A percentile compares a stretch with the other conserved stretches of the same genome.
Conservation (phyloP, 116 monocot genomes). For the Zostera marina region DNA sequence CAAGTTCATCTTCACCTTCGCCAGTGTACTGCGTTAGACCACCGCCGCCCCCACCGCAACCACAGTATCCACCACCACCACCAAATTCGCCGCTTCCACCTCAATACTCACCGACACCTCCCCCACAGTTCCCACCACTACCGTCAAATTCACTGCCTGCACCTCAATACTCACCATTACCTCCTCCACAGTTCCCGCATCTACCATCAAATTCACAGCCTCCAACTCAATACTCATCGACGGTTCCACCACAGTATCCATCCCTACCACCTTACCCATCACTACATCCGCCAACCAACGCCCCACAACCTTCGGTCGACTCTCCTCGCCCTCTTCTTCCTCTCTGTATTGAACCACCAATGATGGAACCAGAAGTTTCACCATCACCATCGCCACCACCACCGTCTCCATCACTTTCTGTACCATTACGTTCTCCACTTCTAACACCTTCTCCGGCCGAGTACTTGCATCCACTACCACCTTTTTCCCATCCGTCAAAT, state of each 20-base stretch:
- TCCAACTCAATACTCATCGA: too few species aligned
- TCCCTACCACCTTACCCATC: background rate
- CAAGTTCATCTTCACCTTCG: background rate
- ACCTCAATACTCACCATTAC: too few species aligned
- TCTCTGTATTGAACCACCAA: too few species aligned
- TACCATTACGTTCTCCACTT: slow-evolving; percentile 4
- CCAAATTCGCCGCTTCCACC: too few species aligned
- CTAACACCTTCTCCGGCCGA: background rate
- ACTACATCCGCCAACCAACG: background rate
- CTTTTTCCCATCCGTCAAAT: too few species aligned
- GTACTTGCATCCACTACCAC: slow-evolving; percentile 5
- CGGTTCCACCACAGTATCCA: slow-evolving; percentile 2
- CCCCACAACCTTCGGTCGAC: background rate
- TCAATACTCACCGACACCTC: too few species aligned
- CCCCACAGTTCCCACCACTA: too few species aligned
- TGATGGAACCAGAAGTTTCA: too few species aligned
- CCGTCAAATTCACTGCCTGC: too few species aligned
- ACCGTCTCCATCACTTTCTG: slow-evolving; percentile 1
- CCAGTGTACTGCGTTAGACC: slow-evolving; percentile 6
- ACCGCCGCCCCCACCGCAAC: slow-evolving; percentile 1
- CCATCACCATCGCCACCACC: slow-evolving; percentile 4
- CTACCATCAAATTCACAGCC: background rate
- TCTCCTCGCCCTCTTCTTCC: background rate
- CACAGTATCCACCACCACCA: background rate
- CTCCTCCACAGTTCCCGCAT: too few species aligned